A percentile compares a stretch with the other conserved stretches of the same genome.
Conservation (phyloP, 1,284 basidiomycete genomes). For the Trametes sp. region DNA sequence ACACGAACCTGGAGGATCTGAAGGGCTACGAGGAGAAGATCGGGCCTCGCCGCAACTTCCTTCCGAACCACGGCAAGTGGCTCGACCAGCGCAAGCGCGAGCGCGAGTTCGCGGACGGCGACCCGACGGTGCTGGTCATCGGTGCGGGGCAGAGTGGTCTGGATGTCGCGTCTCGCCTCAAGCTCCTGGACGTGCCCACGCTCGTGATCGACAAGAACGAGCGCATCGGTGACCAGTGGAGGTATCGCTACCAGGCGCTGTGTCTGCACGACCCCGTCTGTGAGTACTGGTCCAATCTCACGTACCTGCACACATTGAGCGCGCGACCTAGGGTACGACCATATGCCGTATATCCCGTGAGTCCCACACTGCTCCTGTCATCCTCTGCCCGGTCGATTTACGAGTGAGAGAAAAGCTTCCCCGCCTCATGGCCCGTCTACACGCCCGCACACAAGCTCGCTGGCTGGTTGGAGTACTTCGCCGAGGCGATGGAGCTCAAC, state of each 20-base stretch:
- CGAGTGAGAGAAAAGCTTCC: conserved; percentile 51
- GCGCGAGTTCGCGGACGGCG: conserved; percentile 46
- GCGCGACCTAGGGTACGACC: conserved; percentile 54
- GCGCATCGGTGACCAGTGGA: conserved; percentile 67
- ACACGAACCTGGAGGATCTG: conserved; percentile 66
- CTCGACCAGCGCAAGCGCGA: conserved; percentile 49
- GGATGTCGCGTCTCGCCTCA: conserved; percentile 64
- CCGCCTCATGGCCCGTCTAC: conserved; percentile 67
- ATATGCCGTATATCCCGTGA: conserved; percentile 58
- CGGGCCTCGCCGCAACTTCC: conserved; percentile 47
- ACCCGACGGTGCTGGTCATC: conserved; percentile 60
- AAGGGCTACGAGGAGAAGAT: conserved; percentile 57
- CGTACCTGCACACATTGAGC: not conserved
- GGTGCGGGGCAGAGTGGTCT: conserved; percentile 76
- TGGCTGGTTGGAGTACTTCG: conserved; percentile 75
- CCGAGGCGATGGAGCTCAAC: conserved; percentile 68
- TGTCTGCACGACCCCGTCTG: conserved; percentile 73
- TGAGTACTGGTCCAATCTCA: conserved; percentile 44
- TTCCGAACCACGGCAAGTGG: conserved; percentile 54
- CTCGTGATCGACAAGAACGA: conserved; percentile 62
- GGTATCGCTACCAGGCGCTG: conserved; percentile 63
- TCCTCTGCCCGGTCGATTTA: not conserved
- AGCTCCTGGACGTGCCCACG: conserved; percentile 57
- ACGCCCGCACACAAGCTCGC: conserved; percentile 68
- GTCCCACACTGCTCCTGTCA: conserved; percentile 14